Conservation (phyloP, 2,329 filamentous ascomycete species). For the Chalara sp. region DNA sequence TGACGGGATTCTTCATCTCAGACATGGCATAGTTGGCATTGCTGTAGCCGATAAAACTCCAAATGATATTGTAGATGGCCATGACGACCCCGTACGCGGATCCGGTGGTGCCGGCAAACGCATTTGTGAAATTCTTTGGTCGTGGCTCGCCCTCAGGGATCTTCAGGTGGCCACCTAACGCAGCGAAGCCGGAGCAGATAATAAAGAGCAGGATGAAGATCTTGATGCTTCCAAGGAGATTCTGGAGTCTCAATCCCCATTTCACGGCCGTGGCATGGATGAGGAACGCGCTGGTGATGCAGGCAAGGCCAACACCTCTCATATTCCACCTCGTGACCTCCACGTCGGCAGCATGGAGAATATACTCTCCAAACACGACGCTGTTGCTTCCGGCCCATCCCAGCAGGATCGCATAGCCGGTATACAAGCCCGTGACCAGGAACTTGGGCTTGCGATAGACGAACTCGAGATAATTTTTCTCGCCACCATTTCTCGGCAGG, state of each 20-base stretch:
- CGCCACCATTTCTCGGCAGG: constrained; percentile 57
- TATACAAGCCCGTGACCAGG: constrained; percentile 53
- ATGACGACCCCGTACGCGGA: constrained; percentile 60
- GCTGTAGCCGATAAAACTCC: constrained; percentile 62
- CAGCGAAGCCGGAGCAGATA: constrained; percentile 52
- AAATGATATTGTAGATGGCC: constrained; percentile 66
- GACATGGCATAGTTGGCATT: constrained; percentile 62
- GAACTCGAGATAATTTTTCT: constrained; percentile 63
- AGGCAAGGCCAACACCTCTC: constrained; percentile 58
- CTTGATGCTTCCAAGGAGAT: constrained; percentile 59
- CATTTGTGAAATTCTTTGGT: constrained; percentile 55
- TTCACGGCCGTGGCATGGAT: constrained; percentile 58
- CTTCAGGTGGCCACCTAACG: constrained; percentile 53
- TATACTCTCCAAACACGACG: constrained; percentile 65
- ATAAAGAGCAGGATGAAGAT: constrained; percentile 60
- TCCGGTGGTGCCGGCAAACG: constrained; percentile 59
- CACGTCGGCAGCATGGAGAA: constrained; percentile 56
- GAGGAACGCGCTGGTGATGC: constrained; percentile 57
- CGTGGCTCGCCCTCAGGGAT: constrained; percentile 37
- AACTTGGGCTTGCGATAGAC: constrained; percentile 55
- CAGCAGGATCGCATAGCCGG: constrained; percentile 55
- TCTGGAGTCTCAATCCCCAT: constrained; percentile 62
- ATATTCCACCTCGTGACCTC: constrained; percentile 62
- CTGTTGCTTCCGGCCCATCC: constrained; percentile 62
- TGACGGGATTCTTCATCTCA: constrained; percentile 59